Conservation (phyloP, 2,329 filamentous ascomycete genomes). For the Alternaria incomplexa region DNA sequence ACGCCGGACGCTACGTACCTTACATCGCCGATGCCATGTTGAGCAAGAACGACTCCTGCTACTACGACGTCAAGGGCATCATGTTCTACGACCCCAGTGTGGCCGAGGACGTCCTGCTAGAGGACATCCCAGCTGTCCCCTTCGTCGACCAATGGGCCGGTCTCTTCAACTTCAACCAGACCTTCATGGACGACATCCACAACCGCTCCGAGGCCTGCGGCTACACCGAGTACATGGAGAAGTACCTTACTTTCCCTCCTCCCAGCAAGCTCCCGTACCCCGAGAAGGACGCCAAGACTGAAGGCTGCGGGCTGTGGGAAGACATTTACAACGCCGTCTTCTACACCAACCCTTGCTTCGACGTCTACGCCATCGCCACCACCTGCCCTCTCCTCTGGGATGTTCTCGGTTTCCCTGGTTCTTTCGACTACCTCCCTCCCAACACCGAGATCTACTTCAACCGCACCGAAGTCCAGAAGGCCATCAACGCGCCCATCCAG, state of each 20-base stretch:
- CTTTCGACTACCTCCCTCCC: slow-evolving; percentile 66
- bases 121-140: slow-evolving; percentile 60
- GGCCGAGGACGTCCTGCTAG: slow-evolving; percentile 59
- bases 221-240: slow-evolving; percentile 65
- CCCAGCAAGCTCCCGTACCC: slow-evolving; percentile 63
- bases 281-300: slow-evolving; percentile 52
- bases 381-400: slow-evolving; percentile 76
- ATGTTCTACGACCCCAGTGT: slow-evolving; percentile 76
- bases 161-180: slow-evolving; percentile 69
- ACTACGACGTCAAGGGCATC: slow-evolving; percentile 72
- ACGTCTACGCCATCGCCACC: slow-evolving; percentile 74
- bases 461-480: slow-evolving; percentile 70
- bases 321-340: slow-evolving; percentile 62
- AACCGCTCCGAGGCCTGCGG: slow-evolving; percentile 64
- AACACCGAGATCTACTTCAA: slow-evolving; percentile 73
- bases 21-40: slow-evolving; percentile 78
- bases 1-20: slow-evolving; percentile 68
- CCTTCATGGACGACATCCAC: slow-evolving; percentile 61
- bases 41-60: slow-evolving; percentile 67
- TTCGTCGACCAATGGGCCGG: slow-evolving; percentile 67
- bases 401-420: slow-evolving; percentile 72
- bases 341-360: slow-evolving; percentile 76
- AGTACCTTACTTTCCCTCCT: slow-evolving; percentile 73
- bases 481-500: slow-evolving; percentile 67
- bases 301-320: slow-evolving; percentile 65